These are phyloP conservation scores for Celoporthe dispersa DNA, from an alignment of 2,329 filamentous ascomycete species.

Conservation along the genomic window DNA sequence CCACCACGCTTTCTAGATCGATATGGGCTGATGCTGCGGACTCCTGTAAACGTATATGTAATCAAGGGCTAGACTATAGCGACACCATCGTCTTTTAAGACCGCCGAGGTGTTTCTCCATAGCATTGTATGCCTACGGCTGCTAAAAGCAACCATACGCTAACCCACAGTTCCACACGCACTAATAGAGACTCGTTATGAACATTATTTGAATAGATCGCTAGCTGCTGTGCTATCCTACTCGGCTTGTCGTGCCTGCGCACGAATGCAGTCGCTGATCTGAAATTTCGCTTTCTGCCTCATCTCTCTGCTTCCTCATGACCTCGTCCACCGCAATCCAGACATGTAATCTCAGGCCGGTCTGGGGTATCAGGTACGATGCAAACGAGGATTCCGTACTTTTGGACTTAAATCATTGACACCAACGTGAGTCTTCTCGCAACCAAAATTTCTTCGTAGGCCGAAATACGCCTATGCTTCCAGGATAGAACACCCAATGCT, in stretches of 20 bases:
- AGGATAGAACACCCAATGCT: background rate
- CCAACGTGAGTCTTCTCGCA: background rate
- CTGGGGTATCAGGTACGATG: slow-evolving; percentile 18
- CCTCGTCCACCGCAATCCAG: background rate
- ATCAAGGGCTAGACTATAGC: background rate
- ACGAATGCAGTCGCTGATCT: background rate
- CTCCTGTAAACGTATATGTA: background rate
- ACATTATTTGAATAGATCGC: background rate
- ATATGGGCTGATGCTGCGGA: too few relatives aligned
- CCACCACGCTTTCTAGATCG: too few relatives aligned
- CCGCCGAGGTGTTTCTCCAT: background rate
- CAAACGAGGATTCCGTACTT: background rate
- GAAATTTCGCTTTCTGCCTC: background rate
- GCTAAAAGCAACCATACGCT: background rate
- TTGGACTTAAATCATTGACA: background rate
- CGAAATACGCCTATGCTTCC: background rate
- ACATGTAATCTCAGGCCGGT: background rate
- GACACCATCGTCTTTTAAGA: background rate
- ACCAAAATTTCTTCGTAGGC: background rate
- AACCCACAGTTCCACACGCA: background rate
- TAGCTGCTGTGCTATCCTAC: background rate
- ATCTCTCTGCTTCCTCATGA: background rate
- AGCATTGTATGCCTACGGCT: background rate
- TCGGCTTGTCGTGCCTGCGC: background rate
- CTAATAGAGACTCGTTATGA: background rate